Conservation (phyloP, 2,329 filamentous ascomycete species). For the Monilinia laxa region DNA sequence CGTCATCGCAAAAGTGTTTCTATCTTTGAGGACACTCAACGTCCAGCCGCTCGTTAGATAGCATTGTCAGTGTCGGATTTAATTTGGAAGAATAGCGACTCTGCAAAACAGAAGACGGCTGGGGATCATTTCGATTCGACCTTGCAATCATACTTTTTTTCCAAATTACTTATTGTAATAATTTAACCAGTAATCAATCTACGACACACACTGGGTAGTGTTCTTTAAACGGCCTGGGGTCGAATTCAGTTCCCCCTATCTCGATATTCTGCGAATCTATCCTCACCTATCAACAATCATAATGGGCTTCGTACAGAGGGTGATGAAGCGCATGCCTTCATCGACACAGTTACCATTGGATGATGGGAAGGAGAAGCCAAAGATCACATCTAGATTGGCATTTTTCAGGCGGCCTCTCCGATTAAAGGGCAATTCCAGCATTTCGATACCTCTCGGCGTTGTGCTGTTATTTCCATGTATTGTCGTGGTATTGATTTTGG, state of each 20-base stretch:
- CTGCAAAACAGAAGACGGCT: constrained; percentile 2
- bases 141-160: neutral
- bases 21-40: constrained; percentile 36
- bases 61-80: neutral
- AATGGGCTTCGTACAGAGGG: constrained; percentile 55
- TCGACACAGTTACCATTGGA: constrained; percentile 46
- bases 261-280: constrained; percentile 29
- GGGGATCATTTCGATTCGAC: constrained; percentile 4
- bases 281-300: constrained; percentile 24
- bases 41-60: constrained; percentile 39
- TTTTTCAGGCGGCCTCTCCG: constrained; percentile 87
- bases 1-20: constrained; percentile 36
- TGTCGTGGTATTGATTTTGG: constrained; percentile 84
- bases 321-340: constrained; percentile 52
- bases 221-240: constrained; percentile 28
- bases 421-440: constrained; percentile 84
- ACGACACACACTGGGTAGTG: constrained; percentile 12
- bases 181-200: constrained; percentile 13
- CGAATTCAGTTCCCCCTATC: constrained; percentile 32
- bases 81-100: constrained; percentile 17
- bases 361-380: constrained; percentile 48
- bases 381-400: constrained; percentile 55
- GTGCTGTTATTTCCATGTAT: constrained; percentile 91
- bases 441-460: constrained; percentile 89
- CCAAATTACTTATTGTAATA: constrained; percentile 11